These are phyloP conservation scores for Colletotrichum truncatum DNA, from an alignment of 2,329 filamentous ascomycete species.

Conservation along the genomic window DNA sequence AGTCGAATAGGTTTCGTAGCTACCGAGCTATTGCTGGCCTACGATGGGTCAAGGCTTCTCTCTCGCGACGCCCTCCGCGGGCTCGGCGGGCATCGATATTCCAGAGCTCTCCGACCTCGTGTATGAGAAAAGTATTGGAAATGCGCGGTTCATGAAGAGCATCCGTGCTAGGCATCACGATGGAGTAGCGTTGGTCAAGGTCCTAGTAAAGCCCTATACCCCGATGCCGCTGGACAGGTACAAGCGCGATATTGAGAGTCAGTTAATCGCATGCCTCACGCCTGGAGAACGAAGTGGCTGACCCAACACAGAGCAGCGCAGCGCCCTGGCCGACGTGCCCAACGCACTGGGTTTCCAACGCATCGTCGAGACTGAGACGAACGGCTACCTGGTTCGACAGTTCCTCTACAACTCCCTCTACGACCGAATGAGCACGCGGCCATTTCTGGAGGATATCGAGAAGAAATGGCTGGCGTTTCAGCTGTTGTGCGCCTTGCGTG, in stretches of 20 bases:
- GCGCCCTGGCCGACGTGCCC: constrained; percentile 81
- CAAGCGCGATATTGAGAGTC: constrained; percentile 78
- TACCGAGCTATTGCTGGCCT: constrained; percentile 7
- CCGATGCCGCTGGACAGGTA: constrained; percentile 84
- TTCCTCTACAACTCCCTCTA: constrained; percentile 97
- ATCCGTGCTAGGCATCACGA: constrained; percentile 90
- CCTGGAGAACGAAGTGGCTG: not conserved
- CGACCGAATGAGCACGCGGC: constrained; percentile 94
- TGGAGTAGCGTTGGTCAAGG: constrained; percentile 92
- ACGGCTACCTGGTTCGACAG: constrained; percentile 92
- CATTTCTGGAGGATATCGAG: constrained; percentile 96
- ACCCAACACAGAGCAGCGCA: constrained; percentile 73
- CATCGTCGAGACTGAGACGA: constrained; percentile 89
- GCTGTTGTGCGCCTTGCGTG: constrained; percentile 88
- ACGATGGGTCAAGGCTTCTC: constrained; percentile 97
- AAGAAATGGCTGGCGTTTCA: constrained; percentile 99
- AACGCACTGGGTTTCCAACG: constrained; percentile 93
- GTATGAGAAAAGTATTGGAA: constrained; percentile 92
- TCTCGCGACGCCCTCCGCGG: constrained; percentile 88
- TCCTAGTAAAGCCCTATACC: constrained; percentile 91
- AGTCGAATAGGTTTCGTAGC: constrained; percentile 23
- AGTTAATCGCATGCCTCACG: not conserved
- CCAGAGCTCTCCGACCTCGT: constrained; percentile 89
- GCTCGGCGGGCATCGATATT: constrained; percentile 91
- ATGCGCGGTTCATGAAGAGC: constrained; percentile 95